Percentiles rank a stretch among this genome's conserved stretches.
phyloP scores from a whole-genome alignment of 495 filamentous ascomycete species.

The Daldinia bambusicola region DNA sequence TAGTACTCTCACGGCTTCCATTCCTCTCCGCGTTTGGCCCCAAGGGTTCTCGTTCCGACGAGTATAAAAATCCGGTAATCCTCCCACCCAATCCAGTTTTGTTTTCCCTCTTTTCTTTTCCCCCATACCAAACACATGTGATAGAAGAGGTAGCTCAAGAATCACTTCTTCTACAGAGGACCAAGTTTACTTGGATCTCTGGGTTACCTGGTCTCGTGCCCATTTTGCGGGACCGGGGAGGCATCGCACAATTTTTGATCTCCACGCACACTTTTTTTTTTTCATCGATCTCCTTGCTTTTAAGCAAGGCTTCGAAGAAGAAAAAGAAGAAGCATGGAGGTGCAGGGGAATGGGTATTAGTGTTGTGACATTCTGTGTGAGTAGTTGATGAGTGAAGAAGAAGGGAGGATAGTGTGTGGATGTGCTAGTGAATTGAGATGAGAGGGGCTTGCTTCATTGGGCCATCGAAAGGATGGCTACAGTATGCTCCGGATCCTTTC shows the following conservation, averaged over 20 bases:
- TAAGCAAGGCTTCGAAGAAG: conserved; percentile 13
- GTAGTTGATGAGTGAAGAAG: not conserved
- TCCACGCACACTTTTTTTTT: not conserved
- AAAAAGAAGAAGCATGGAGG: conserved; percentile 6
- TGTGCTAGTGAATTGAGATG: not conserved
- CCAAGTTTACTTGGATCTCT: conserved; percentile 8
- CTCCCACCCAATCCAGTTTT: conserved; percentile 8
- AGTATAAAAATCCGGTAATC: conserved; percentile 7
- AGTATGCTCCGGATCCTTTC: not conserved
- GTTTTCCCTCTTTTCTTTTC: conserved; percentile 11
- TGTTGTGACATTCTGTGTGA: not conserved
- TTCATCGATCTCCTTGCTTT: conserved; percentile 2
- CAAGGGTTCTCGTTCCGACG: not conserved
- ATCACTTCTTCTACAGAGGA: conserved; percentile 13
- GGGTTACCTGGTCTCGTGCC: not conserved
- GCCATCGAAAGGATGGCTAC: not conserved
- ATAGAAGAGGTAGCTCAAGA: conserved; percentile 19
- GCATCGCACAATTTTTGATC: conserved; percentile 14
- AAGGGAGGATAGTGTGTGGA: not conserved
- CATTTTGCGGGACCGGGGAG: not conserved
- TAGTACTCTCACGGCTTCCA: conserved; percentile 3
- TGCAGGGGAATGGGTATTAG: not conserved
- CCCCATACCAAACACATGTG: not conserved
- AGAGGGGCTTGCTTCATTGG: not conserved
- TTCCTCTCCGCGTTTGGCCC: not conserved